These are phyloP conservation scores for Pythium scleroteichum DNA, from an alignment of 352 stramenopile species.

Conservation along the genomic window DNA sequence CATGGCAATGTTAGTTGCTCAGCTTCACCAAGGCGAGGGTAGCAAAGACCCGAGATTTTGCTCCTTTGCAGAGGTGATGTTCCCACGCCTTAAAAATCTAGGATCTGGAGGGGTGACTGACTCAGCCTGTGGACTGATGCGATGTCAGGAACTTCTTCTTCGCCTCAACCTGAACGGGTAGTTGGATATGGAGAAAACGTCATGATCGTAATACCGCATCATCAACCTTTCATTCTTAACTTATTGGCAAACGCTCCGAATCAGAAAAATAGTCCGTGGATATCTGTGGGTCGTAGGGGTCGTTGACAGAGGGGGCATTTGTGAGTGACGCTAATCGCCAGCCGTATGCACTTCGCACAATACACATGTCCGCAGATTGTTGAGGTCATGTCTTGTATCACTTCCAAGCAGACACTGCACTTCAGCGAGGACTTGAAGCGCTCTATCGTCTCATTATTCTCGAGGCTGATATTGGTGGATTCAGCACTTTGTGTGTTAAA, in stretches of 20 bases:
- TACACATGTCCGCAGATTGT: constrained; percentile 82
- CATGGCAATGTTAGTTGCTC: constrained; percentile 2
- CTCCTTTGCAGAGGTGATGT: constrained; percentile 23
- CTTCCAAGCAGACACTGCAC: constrained; percentile 83
- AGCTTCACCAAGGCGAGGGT: constrained; percentile 12
- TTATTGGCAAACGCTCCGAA: constrained; percentile 10
- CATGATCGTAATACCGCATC: too few species aligned
- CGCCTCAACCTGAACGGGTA: constrained; percentile 1
- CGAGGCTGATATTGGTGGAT: constrained; percentile 69
- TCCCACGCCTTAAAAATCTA: background rate
- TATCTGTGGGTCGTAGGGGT: constrained; percentile 57
- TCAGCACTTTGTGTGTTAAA: constrained; percentile 52
- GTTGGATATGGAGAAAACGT: background rate
- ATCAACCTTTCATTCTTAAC: constrained; percentile 15
- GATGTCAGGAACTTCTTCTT: background rate
- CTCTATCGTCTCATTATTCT: constrained; percentile 79
- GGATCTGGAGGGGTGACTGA: background rate
- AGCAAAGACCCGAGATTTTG: background rate
- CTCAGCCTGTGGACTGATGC: background rate
- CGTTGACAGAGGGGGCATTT: constrained; percentile 82
- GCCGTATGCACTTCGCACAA: constrained; percentile 69
- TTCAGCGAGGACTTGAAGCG: constrained; percentile 75
- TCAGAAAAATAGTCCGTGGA: constrained; percentile 82
- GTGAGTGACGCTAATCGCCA: constrained; percentile 62
- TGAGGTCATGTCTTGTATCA: constrained; percentile 79